Evolutionary conservation across 495 filamentous ascomycete genomes (phyloP).

Genomic region (Friedmanniomyces endolithicus): DNA sequence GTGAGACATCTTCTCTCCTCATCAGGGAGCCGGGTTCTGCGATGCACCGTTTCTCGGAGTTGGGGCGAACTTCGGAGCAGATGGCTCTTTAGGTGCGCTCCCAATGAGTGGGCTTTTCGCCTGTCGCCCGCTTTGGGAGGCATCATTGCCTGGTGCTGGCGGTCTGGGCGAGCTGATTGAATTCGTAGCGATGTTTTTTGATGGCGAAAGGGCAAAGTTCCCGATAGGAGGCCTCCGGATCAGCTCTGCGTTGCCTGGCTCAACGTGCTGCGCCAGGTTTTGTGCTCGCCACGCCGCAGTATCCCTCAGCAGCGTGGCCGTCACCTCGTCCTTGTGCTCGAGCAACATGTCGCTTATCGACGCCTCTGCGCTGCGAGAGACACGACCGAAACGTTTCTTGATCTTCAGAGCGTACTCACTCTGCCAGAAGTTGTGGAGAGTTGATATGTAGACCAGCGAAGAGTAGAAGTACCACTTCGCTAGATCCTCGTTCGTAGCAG

Average conservation of each 20-base stretch:
- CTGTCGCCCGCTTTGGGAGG: background rate
- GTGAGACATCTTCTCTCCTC: background rate
- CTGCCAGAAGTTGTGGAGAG: slow-evolving; percentile 59
- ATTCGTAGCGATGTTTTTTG: background rate
- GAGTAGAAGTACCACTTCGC: slow-evolving; percentile 32
- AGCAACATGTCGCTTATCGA: slow-evolving; percentile 29
- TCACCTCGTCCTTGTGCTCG: slow-evolving; percentile 25
- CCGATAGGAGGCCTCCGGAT: slow-evolving; percentile 4
- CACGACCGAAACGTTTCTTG: slow-evolving; percentile 27
- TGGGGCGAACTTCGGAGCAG: slow-evolving; percentile 5
- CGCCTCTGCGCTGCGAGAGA: slow-evolving; percentile 20
- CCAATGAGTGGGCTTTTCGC: background rate
- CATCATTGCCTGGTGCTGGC: background rate
- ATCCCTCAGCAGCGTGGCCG: slow-evolving; percentile 16
- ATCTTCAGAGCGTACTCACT: slow-evolving; percentile 22
- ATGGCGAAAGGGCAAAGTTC: slow-evolving; percentile 7
- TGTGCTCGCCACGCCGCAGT: slow-evolving; percentile 22
- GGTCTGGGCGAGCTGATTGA: background rate
- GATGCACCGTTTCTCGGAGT: slow-evolving; percentile 1
- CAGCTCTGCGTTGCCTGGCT: background rate
- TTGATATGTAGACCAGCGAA: slow-evolving; percentile 55
- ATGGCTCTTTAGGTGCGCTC: slow-evolving; percentile 3
- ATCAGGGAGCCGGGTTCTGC: background rate
- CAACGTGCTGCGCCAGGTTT: background rate
- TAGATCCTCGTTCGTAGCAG: slow-evolving; percentile 30